Evolutionary conservation across 225 moss, liverwort and hornwort genomes (phyloP).

Genomic region (Rhytidiadelphus loreus): DNA sequence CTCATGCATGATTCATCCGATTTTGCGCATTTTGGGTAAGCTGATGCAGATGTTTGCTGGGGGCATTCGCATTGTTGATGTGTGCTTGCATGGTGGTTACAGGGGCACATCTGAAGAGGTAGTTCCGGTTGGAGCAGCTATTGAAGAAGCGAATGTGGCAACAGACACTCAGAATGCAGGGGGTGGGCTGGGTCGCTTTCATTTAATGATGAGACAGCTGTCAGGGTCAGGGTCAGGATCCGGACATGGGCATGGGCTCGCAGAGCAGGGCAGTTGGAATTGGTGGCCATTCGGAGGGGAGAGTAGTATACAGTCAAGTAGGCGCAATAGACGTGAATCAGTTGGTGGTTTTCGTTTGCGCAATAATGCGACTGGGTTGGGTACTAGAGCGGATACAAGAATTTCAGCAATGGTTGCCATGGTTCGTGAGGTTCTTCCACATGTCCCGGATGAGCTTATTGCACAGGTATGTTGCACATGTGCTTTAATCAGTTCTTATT

Average conservation of each 20-base stretch:
- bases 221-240: conserved; percentile 73
- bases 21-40: not conserved
- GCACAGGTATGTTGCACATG: conserved; percentile 55
- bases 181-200: conserved; percentile 66
- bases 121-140: conserved; percentile 43
- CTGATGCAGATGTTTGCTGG: not conserved
- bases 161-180: conserved; percentile 39
- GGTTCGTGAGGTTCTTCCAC: conserved; percentile 94
- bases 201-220: conserved; percentile 77
- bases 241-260: conserved; percentile 48
- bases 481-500: not conserved
- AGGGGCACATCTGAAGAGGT: conserved; percentile 66
- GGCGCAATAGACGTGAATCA: conserved; percentile 43
- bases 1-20: not conserved
- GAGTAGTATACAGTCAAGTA: conserved; percentile 43
- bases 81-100: conserved; percentile 1
- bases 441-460: conserved; percentile 91
- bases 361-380: conserved; percentile 46
- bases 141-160: conserved; percentile 48
- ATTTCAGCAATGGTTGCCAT: conserved; percentile 79
- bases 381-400: conserved; percentile 47
- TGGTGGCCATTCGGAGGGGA: conserved; percentile 93
- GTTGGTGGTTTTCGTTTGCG: conserved; percentile 30
- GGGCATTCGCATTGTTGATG: not conserved
- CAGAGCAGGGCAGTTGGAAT: conserved; percentile 55